Conservation (phyloP, 1,284 basidiomycete genomes). For the Ceratobasidium sp. region DNA sequence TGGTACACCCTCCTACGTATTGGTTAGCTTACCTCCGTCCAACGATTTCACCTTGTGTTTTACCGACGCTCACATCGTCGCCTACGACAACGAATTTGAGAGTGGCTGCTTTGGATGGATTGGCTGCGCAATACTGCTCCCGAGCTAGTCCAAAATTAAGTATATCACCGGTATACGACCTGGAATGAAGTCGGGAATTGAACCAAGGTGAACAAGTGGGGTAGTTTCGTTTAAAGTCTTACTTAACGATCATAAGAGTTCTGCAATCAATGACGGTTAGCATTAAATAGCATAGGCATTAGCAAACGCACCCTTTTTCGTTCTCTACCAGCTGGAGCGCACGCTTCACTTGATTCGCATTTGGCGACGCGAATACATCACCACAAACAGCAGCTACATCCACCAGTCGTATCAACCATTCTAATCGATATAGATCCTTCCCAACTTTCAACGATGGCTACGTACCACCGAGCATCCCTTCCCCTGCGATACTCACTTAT, state of each 20-base stretch:
- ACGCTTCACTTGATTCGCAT: slow-evolving; percentile 82
- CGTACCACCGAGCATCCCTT: slow-evolving; percentile 82
- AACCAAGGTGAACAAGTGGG: neutral
- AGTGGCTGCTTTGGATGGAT: slow-evolving; percentile 74
- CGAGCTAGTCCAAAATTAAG: slow-evolving; percentile 94
- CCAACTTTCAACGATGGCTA: neutral
- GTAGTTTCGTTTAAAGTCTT: slow-evolving; percentile 48
- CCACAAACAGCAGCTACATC: slow-evolving; percentile 83
- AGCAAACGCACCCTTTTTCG: slow-evolving; percentile 74
- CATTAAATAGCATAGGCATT: slow-evolving; percentile 22
- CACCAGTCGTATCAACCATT: neutral
- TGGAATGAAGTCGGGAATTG: slow-evolving; percentile 53
- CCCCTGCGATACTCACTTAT: slow-evolving; percentile 62
- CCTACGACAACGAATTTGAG: slow-evolving; percentile 89
- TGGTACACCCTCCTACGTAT: neutral
- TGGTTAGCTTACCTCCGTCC: slow-evolving; percentile 71
- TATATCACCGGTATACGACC: slow-evolving; percentile 91
- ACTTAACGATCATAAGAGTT: slow-evolving; percentile 89
- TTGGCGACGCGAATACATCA: slow-evolving; percentile 90
- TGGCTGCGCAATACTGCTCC: slow-evolving; percentile 80
- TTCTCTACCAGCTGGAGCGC: slow-evolving; percentile 85
- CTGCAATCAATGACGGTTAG: slow-evolving; percentile 58
- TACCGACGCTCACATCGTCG: slow-evolving; percentile 92
- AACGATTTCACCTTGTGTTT: slow-evolving; percentile 82
- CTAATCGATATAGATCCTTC: too few relatives aligned